Base-by-base conservation (phyloP, 2,329 filamentous ascomycete species). In the Pseudocercospora crystallina region DNA sequence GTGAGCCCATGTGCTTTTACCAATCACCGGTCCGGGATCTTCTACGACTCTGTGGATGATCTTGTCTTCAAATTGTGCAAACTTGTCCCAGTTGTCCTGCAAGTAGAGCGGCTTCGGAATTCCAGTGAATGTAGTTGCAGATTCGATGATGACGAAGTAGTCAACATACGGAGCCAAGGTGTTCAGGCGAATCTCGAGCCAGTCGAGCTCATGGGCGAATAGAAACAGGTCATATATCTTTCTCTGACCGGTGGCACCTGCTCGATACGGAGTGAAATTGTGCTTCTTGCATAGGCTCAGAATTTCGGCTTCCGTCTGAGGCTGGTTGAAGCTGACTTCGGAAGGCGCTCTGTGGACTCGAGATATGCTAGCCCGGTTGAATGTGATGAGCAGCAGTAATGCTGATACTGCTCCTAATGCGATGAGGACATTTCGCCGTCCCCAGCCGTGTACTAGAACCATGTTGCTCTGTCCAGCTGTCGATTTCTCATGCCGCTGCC, bases 61-160 rank as follows among this genome's bases (percentile, higher is more conserved):
- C 70, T 86, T 82, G 57, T 76, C 66, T 56, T 79, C 74, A 61
- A 79, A 86, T 10, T 72, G 64, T 10, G 66, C 60, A 60, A 85
- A 83, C 5, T 68, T 68, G 17, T 71, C 65, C 73, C 80, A 77
- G 65, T 80, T 80, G 10, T 80, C 72, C 51, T 71, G 69, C 50
- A 84, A 72, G 32, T 73, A 64, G 10, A 85, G 70, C 1, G 79
- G 75, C 68, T 86, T 86, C 8, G 73, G 67, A 1, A 69, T 69
- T 32, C 77, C 77, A 12, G 82, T 83, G 58, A 85, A 85, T 1
- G 82, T 84, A 43, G 71, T 75, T 13, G 70, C 65, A 1, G 79
- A 76, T 69, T 86, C 83, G 43, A 85, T 75, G 31, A 86, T 75
- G 60, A 86, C 73, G 59, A 84, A 86, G 67, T 84, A 84, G 69